A percentile compares a stretch with the other conserved stretches of the same genome.
Evolutionary conservation across 169 alveolate genomes (phyloP).

Genomic region (Theileria sp.): DNA sequence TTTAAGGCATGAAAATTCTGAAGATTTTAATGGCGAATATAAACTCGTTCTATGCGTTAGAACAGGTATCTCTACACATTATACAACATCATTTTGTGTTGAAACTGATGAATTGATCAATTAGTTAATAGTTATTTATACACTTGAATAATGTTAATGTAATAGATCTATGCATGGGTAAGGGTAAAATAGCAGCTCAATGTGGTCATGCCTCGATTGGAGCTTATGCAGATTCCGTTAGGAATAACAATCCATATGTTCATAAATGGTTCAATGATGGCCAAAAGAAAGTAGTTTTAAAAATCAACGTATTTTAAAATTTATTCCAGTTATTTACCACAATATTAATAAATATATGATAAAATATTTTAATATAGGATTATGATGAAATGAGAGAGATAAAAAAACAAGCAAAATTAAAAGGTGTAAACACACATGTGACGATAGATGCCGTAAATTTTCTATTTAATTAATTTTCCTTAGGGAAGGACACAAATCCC

Average conservation of each 20-base stretch:
- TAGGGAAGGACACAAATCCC: constrained; percentile 89
- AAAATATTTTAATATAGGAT: constrained; percentile 16
- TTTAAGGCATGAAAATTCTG: background rate
- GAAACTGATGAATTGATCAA: background rate
- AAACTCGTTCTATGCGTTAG: constrained; percentile 67
- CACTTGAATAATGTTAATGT: background rate
- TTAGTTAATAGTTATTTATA: background rate
- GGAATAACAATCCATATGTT: constrained; percentile 48
- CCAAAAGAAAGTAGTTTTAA: constrained; percentile 61
- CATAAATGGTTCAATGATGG: constrained; percentile 52
- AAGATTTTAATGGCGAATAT: constrained; percentile 6
- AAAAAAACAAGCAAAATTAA: constrained; percentile 33
- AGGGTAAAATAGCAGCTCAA: constrained; percentile 91
- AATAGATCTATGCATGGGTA: constrained; percentile 87
- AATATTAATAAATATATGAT: background rate
- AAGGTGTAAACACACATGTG: constrained; percentile 39
- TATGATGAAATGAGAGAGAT: constrained; percentile 57
- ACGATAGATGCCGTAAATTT: constrained; percentile 63
- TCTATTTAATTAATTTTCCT: background rate
- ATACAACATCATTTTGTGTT: background rate
- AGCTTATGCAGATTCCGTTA: constrained; percentile 58
- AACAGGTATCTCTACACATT: constrained; percentile 35
- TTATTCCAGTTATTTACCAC: background rate
- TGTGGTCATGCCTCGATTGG: constrained; percentile 92
- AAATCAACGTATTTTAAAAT: constrained; percentile 31